A percentile compares a stretch with the other conserved stretches of the same genome.
Conservation (phyloP, 257 asterid genomes). For the Solanum peruvianum region DNA sequence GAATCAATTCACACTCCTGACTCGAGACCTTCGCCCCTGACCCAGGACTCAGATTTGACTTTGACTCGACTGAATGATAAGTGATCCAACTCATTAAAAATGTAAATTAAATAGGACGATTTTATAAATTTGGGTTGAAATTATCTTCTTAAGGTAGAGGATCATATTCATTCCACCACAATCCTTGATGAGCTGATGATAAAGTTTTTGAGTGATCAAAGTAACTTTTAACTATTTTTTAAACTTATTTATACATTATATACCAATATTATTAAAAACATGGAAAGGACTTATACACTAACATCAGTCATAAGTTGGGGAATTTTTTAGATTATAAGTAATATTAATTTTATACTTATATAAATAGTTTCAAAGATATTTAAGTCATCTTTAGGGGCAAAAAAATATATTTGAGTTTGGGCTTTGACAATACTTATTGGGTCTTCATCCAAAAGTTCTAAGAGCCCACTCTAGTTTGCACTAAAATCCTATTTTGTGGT, state of each 20-base stretch:
- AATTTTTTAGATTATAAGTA: neutral
- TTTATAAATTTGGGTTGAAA: neutral
- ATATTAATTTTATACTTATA: neutral
- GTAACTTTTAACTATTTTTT: neutral
- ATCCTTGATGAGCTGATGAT: neutral
- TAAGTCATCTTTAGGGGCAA: neutral
- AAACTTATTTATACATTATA: neutral
- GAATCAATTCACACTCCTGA: neutral
- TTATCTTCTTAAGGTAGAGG: neutral
- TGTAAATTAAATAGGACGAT: neutral
- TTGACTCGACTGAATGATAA: neutral
- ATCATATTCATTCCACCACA: neutral
- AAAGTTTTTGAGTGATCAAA: neutral
- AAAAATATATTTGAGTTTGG: neutral
- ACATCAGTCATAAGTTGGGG: neutral
- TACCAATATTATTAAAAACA: neutral
- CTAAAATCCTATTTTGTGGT: neutral
- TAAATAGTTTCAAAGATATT: neutral
- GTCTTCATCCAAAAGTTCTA: neutral
- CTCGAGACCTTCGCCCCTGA: neutral
- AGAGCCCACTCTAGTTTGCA: neutral
- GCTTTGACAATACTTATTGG: neutral
- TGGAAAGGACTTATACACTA: neutral
- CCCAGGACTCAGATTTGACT: neutral
- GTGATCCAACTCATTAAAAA: neutral